These are phyloP conservation scores for Boletus rufocinnamomeus DNA, from an alignment of 768 basidiomycete genomes.

Conservation along the genomic window DNA sequence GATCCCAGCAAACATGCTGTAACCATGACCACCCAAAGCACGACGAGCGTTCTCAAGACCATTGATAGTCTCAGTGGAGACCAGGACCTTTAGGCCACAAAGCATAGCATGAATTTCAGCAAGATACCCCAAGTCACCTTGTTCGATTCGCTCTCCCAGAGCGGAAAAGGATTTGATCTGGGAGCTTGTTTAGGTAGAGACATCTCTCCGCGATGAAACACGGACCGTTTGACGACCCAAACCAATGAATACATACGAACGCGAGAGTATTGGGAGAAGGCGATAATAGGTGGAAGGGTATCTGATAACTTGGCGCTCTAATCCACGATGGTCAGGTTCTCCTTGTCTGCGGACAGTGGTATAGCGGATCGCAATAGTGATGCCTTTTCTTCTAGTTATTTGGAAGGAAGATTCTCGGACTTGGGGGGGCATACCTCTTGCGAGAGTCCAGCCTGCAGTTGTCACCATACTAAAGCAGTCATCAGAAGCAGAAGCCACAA, in stretches of 20 bases:
- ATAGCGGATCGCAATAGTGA: slow-evolving; percentile 64
- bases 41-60: slow-evolving; percentile 68
- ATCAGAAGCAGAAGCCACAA: background rate
- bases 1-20: slow-evolving; percentile 66
- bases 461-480: slow-evolving; percentile 56
- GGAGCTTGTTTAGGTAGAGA: background rate
- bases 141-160: slow-evolving; percentile 50
- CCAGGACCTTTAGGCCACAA: slow-evolving; percentile 67
- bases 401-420: background rate
- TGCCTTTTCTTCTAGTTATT: slow-evolving; percentile 45
- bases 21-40: slow-evolving; percentile 79
- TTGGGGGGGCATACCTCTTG: slow-evolving; percentile 49
- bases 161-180: slow-evolving; percentile 53
- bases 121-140: slow-evolving; percentile 62
- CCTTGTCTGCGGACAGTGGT: slow-evolving; percentile 74
- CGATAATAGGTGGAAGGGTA: slow-evolving; percentile 78
- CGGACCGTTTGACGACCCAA: slow-evolving; percentile 62
- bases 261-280: slow-evolving; percentile 67
- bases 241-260: slow-evolving; percentile 67
- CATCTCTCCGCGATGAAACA: background rate
- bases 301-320: slow-evolving; percentile 66
- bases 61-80: slow-evolving; percentile 49
- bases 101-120: slow-evolving; percentile 72
- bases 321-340: slow-evolving; percentile 45
- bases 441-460: slow-evolving; percentile 60